Evolutionary conservation across 768 basidiomycete species (phyloP), one percentile per base, ranked within the genome.

Genomic region (Amylocystis lapponica): DNA sequence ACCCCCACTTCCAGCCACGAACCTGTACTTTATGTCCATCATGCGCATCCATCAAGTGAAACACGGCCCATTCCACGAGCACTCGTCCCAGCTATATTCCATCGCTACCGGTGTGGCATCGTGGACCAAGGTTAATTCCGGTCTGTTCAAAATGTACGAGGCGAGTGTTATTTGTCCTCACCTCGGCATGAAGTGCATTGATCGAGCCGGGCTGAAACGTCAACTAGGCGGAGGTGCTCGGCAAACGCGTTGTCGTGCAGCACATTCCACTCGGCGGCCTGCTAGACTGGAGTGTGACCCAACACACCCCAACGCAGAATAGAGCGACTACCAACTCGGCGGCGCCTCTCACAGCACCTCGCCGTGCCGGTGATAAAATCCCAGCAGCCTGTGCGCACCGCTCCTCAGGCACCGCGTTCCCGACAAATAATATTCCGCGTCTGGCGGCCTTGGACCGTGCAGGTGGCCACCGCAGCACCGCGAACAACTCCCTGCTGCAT

Each of bases 71-170:
- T 95, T 93, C 66, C 78, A 86, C 55, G 92, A 95, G 57, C 92
- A 94, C 59, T 92, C 91, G 1, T 90, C 94, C 4, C 85, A 96
- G 51, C 66, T 98, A 31, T 69, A 93, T 59, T 79, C 84, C 40
- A 90, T 97, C 44, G 90, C 92, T 7, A 74, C 76, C 1, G 83
- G 85, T n/a, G 91, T 95, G 14, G 80, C 81, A n/a, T 81, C 75
- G 50, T 99, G 91, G 91, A 69, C 67, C 35, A 99, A 97, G 65
- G 91, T 92, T 27, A 87, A 92, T 63, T 75, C 76, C 27, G 93
- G 96, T 6, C 60, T 98, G 43, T 79, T 90, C 61, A 96, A 95
- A 67, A 97, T 99, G 95, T 98, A 95, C 61, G 79, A 90, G 70
- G 87, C 80, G 55, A 58, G 74, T 53, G 3, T 30, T 19, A 35